Evolutionary conservation across 768 basidiomycete species (phyloP), one percentile per base, ranked within the genome.

Genomic region (Mycena capillaripes): DNA sequence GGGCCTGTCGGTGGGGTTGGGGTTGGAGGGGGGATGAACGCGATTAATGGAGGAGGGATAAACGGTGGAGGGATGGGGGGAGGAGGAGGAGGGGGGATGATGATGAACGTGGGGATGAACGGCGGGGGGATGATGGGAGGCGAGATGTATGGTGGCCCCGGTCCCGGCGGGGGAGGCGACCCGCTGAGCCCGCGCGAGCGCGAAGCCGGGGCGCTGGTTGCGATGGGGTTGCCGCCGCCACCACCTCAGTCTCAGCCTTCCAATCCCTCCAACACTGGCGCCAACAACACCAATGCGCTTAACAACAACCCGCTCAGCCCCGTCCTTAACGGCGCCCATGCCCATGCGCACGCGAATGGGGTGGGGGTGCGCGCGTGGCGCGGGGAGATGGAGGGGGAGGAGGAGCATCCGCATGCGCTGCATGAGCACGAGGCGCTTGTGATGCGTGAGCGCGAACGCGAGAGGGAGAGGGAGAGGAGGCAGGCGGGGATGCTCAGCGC

Each of bases 1-100:
- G 95, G 95, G n/a, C 90, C 90, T 7, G 85, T 90, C 23, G 84
- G 74, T 14, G 76, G 75, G 11, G 71, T 67, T 27, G 66, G 75
- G n/a, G 68, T 79, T 16, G 77, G 40, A 0, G 42, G 27, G 30
- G 38, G 38, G 58, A 50, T 36, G 38, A 76, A 78, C 36, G 63
- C 50, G 27, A 34, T 71, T 23, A 56, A 70, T 55, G 46, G 76
- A 14, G 72, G 56, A 10, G 38, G 65, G 29, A 42, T 60, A 21
- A 30, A 27, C 14, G 68, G 38, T 17, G 60, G 12, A 27, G 32
- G 23, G 52, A 30, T 63, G 32, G 36, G 4, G 34, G 63, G 34
- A 40, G 50, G 50, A n/a, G 59, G 44, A 57, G 68, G 27, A 4
- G 63, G 69, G 58, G 61, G 38, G 48, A 69, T 38, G 67, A 76